A percentile compares a stretch with the other conserved stretches of the same genome.
Evolutionary conservation across 1,284 basidiomycete genomes (phyloP).

Genomic region (Marasmius sp.): DNA sequence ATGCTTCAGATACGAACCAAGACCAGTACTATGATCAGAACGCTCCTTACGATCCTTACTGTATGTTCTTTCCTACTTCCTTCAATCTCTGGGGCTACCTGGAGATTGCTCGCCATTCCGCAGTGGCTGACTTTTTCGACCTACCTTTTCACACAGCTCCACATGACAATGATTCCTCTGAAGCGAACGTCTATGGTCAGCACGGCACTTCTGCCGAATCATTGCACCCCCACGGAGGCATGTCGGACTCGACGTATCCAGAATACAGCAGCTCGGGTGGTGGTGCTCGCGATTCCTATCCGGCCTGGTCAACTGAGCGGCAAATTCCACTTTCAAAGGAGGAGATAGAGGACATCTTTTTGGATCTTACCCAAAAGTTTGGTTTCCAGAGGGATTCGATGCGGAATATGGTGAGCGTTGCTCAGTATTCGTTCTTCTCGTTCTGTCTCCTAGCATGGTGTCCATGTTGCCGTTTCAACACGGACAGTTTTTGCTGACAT

Average conservation of each 20-base stretch:
- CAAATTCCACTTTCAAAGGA: slow-evolving; percentile 97
- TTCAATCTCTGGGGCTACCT: background rate
- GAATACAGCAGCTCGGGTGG: slow-evolving; percentile 57
- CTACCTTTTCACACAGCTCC: slow-evolving; percentile 42
- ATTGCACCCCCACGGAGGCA: slow-evolving; percentile 45
- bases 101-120: slow-evolving; percentile 18
- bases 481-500: background rate
- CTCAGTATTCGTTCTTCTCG: background rate
- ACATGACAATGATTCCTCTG: slow-evolving; percentile 74
- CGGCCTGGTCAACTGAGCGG: slow-evolving; percentile 90
- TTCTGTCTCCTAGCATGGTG: slow-evolving; percentile 8
- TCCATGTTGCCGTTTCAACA: slow-evolving; percentile 6
- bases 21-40: slow-evolving; percentile 67
- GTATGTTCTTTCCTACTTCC: slow-evolving; percentile 32
- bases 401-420: slow-evolving; percentile 80
- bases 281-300: slow-evolving; percentile 76
- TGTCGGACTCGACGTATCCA: slow-evolving; percentile 62
- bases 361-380: slow-evolving; percentile 98
- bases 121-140: slow-evolving; percentile 21
- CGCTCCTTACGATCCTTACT: slow-evolving; percentile 64
- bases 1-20: slow-evolving; percentile 58
- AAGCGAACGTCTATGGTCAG: slow-evolving; percentile 69
- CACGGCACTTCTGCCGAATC: slow-evolving; percentile 74
- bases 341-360: slow-evolving; percentile 98
- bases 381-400: slow-evolving; percentile 95